Conservation (phyloP, 352 stramenopile species). For the Pythium vanterpoolii region DNA sequence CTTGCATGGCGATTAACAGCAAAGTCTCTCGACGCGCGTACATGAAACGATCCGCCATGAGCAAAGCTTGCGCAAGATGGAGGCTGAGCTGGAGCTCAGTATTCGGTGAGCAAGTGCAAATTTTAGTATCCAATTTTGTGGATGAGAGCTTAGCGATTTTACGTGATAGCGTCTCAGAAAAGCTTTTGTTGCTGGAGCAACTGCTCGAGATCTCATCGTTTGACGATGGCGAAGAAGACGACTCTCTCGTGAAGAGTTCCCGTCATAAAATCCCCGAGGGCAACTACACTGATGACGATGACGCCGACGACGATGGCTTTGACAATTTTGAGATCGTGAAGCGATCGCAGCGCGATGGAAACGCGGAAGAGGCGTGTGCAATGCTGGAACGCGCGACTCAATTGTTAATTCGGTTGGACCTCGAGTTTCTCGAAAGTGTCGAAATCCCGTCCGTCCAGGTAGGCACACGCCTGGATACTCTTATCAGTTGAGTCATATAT, state of each 20-base stretch:
- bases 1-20: background rate
- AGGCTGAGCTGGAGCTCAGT: conserved; percentile 54
- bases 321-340: conserved; percentile 71
- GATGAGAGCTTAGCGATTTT: background rate
- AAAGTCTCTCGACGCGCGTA: conserved; percentile 45
- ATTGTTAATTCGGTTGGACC: conserved; percentile 70
- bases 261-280: background rate
- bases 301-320: conserved; percentile 56
- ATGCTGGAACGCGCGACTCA: conserved; percentile 72
- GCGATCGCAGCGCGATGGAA: conserved; percentile 30
- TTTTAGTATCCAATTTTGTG: background rate
- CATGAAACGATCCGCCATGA: conserved; percentile 44
- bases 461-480: background rate
- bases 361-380: conserved; percentile 53
- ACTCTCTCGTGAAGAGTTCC: background rate
- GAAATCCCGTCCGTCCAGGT: conserved; percentile 74
- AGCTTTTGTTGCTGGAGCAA: conserved; percentile 70
- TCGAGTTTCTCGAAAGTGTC: conserved; percentile 69
- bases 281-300: conserved; percentile 23
- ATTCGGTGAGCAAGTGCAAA: conserved; percentile 30
- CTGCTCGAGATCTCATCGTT: conserved; percentile 62
- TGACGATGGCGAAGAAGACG: conserved; percentile 5
- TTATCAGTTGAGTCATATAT: background rate
- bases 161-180: conserved; percentile 58
- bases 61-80: conserved; percentile 40